Base-by-base conservation (phyloP, 2,329 filamentous ascomycete species). In the Alternaria angustiovoidea region DNA sequence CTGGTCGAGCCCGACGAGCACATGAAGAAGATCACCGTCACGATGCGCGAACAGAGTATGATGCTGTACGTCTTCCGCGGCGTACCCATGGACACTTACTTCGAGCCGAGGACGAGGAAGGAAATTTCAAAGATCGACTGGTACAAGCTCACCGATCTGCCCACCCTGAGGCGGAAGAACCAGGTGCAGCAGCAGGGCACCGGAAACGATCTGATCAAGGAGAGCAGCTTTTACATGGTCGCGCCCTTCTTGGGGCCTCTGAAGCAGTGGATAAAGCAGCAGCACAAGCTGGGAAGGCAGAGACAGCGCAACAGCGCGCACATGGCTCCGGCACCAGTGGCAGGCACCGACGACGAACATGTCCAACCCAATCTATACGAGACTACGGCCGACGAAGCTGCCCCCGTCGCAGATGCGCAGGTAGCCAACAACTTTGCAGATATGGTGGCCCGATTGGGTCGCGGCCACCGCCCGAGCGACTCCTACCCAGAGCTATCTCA, bases 111-210 rank as follows among this genome's bases (percentile, higher is more conserved):
- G 69, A 98, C 95, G 6, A 86, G 96, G 57, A 98, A 98, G 79
- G 96, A 99, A 78, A 99, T 99, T 74, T 96, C 94, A 80, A 96
- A 93, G 80, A 97, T 99, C 61, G 85, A 92, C 75, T 99, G 95
- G 95, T 97, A 96, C 81, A 92, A 89, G 69, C 83, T 99, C 41
- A 91, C 91, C 0, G 93, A 97, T 62, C 85, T 99, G 26, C 94
- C 95, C 1, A 92, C 91, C 0, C 89, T 92, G 70, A 88, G 89
- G 56, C 91, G 91, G 76, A 88, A 85, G 67, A 82, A 82, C 12
- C 84, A 87, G 55, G 85, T 88, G n/a, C 85, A 88, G 44, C 85
- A 51, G 12, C 57, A 89, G 51, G 81, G 78, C 14, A 78, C 77
- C 34, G 82, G 82, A 14, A 83, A 85, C 36, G 84, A 86, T 12